phyloP scores from a whole-genome alignment of 192 early-diverging fungal species.

The Phlyctochytrium planicorne region DNA sequence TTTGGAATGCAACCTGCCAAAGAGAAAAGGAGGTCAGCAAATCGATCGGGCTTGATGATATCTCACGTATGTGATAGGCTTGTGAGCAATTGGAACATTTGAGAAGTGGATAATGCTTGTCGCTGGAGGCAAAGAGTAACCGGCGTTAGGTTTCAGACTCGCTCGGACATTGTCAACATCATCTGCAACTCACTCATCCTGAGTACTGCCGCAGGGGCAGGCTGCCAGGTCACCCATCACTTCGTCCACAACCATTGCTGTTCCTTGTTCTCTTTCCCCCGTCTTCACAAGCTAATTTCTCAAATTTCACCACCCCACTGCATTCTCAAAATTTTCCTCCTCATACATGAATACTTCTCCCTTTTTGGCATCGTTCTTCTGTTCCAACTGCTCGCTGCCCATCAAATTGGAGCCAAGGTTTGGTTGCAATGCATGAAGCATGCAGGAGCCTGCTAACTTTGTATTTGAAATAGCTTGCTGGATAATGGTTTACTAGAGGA shows the following conservation, averaged over 20 bases:
- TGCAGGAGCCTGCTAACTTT: too few relatives aligned
- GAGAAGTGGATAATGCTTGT: neutral
- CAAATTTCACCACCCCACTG: too few relatives aligned
- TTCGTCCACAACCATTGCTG: too few relatives aligned
- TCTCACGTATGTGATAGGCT: neutral
- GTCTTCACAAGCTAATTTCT: too few relatives aligned
- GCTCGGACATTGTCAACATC: too few relatives aligned
- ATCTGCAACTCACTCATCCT: neutral
- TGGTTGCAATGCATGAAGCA: too few relatives aligned
- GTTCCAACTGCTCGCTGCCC: conserved; percentile 65
- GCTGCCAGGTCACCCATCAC: too few relatives aligned
- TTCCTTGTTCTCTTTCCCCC: too few relatives aligned
- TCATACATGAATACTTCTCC: conserved; percentile 3
- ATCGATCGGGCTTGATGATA: neutral
- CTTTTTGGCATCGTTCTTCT: conserved; percentile 35
- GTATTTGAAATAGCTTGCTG: conserved; percentile 38
- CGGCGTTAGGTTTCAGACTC: neutral
- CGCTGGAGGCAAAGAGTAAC: neutral
- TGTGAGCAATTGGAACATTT: neutral
- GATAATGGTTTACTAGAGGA: conserved; percentile 53
- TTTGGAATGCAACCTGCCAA: neutral
- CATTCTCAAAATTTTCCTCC: too few relatives aligned
- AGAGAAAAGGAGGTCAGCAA: neutral
- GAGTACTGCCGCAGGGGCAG: neutral
- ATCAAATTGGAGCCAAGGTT: conserved; percentile 64